Percentiles rank a stretch among this genome's conserved stretches.
phyloP scores from a whole-genome alignment of 768 basidiomycete species.

The Pulveroboletus ravenelii region DNA sequence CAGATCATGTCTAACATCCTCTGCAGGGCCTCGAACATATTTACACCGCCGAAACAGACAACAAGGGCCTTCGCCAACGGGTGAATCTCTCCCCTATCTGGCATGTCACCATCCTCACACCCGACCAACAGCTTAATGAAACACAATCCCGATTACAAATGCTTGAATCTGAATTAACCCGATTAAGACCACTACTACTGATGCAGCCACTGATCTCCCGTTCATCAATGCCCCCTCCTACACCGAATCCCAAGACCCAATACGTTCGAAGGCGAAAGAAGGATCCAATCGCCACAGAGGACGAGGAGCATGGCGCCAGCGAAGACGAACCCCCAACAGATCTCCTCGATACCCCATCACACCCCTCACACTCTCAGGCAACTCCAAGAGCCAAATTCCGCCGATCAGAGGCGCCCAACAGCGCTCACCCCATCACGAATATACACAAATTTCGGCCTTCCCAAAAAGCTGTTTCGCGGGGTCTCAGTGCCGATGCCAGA shows the following conservation, averaged over 20 bases:
- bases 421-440: conserved; percentile 5
- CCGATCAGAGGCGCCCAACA: conserved; percentile 16
- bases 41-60: conserved; percentile 54
- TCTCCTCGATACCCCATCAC: conserved; percentile 15
- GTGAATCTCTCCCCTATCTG: conserved; percentile 32
- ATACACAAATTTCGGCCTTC: conserved; percentile 24
- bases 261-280: conserved; percentile 25
- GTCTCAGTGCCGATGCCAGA: conserved; percentile 58
- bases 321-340: conserved; percentile 27
- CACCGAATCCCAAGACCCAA: conserved; percentile 20
- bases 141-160: conserved; percentile 47
- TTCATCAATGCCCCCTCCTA: conserved; percentile 18
- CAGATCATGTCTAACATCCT: conserved; percentile 12
- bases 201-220: conserved; percentile 48
- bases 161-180: conserved; percentile 60
- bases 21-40: conserved; percentile 54
- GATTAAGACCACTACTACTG: conserved; percentile 63
- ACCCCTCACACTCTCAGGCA: conserved; percentile 9
- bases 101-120: conserved; percentile 2
- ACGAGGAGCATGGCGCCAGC: conserved; percentile 22
- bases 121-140: conserved; percentile 48
- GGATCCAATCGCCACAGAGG: conserved; percentile 19
- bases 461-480: conserved; percentile 24
- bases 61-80: conserved; percentile 54
- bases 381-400: conserved; percentile 23